Conservation (phyloP, 768 basidiomycete species). For the Hirschioporus abietinus region DNA sequence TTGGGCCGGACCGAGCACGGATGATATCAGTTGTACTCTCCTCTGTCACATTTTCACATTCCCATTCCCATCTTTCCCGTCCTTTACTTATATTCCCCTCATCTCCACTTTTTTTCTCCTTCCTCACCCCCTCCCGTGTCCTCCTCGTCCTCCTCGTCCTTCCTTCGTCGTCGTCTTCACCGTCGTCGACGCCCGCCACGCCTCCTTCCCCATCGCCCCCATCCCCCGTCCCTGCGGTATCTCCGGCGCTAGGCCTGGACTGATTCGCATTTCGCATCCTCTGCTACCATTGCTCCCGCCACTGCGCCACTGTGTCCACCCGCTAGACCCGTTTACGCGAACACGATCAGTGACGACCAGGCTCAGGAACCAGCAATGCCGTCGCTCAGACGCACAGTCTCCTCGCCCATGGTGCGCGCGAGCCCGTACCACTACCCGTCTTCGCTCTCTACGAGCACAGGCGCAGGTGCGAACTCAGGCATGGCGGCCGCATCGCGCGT, state of each 20-base stretch:
- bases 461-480: not conserved
- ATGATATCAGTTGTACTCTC: not conserved
- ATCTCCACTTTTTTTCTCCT: constrained; percentile 1
- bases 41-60: constrained; percentile 4
- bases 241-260: not conserved
- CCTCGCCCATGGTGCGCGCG: constrained; percentile 62
- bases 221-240: not conserved
- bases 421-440: constrained; percentile 55
- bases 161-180: constrained; percentile 1
- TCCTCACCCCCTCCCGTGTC: not conserved
- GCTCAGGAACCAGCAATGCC: constrained; percentile 38
- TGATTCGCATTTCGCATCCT: constrained; percentile 5
- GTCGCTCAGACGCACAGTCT: constrained; percentile 74
- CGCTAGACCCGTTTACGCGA: not conserved
- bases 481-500: constrained; percentile 19
- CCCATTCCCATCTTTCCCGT: constrained; percentile 1
- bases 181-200: not conserved
- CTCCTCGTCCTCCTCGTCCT: constrained; percentile 5
- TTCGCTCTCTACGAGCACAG: constrained; percentile 21
- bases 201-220: not conserved
- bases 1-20: too few relatives aligned
- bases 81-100: constrained; percentile 1
- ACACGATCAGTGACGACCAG: not conserved
- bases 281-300: constrained; percentile 1
- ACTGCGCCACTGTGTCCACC: not conserved